Base-by-base conservation (phyloP, 768 basidiomycete genomes). In the Russula virescens region DNA sequence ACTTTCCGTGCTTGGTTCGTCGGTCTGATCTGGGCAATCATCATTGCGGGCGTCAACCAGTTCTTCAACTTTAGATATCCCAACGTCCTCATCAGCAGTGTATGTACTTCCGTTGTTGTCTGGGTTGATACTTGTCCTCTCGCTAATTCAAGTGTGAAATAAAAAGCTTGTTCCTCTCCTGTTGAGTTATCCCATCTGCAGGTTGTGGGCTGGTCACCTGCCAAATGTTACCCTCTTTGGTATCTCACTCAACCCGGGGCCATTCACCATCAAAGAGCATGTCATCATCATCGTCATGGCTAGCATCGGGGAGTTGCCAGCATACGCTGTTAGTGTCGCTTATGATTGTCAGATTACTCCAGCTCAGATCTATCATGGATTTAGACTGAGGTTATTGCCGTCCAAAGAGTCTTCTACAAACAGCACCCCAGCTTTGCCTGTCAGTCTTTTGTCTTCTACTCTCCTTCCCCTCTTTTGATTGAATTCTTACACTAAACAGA, bases 211-310 rank as follows among this genome's bases (percentile, higher is more conserved):
- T 9, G 71, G 73, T 28, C 62, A 80, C 40, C 38, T 87, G 34
- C 85, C 84, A 23, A 77, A 79, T 62, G 71, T 80, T 73, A 80
- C 74, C 61, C 71, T 86, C 21, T 78, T 84, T 45, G 84, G 84
- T 10, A 40, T 78, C 8, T 68, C 75, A 3, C 67, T n/a, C n/a
- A n/a, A n/a, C n/a, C n/a, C n/a, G n/a, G n/a, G n/a, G n/a, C n/a
- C n/a, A n/a, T n/a, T n/a, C 75, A 80, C 80, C 2, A 82, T 89
- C 69, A 91, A 91, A 74, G 88, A 89, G 70, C 85, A 86, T 73
- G 84, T 84, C 31, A 63, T 80, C 54, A 76, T 79, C 61, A 74
- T 68, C 16, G 77, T 79, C 56, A 77, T 78, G 77, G 75, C 77
- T 14, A 73, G 70, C 53, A 73, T 77, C 35, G 76, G 71, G n/a